A percentile compares a stretch with the other conserved stretches of the same genome.
Evolutionary conservation across 2,329 filamentous ascomycete genomes (phyloP).

Genomic region (Blastomyces gilchristii): DNA sequence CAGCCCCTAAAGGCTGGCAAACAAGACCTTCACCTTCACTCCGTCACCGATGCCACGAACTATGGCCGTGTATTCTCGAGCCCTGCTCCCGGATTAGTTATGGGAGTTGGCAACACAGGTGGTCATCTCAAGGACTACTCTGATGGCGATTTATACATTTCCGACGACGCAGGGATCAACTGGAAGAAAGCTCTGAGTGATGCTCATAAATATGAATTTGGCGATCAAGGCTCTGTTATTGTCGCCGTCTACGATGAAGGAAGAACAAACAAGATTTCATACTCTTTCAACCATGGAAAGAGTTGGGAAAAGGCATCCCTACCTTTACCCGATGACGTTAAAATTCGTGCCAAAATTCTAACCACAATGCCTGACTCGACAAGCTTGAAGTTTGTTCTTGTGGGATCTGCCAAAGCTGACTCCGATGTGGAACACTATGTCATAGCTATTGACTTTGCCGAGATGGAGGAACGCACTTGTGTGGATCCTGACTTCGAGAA

Average conservation of each 20-base stretch:
- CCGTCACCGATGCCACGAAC: slow-evolving; percentile 74
- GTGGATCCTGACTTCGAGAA: slow-evolving; percentile 66
- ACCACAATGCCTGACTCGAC: slow-evolving; percentile 90
- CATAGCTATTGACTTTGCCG: slow-evolving; percentile 73
- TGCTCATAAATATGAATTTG: slow-evolving; percentile 92
- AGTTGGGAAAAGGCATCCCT: slow-evolving; percentile 67
- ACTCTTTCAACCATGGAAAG: slow-evolving; percentile 83
- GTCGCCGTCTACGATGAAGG: slow-evolving; percentile 65
- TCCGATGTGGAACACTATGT: slow-evolving; percentile 47
- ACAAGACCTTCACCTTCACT: slow-evolving; percentile 72
- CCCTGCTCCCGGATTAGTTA: slow-evolving; percentile 80
- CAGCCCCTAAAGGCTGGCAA: slow-evolving; percentile 58
- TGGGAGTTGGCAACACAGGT: slow-evolving; percentile 89
- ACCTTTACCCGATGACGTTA: slow-evolving; percentile 61
- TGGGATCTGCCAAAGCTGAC: slow-evolving; percentile 50
- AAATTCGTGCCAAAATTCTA: slow-evolving; percentile 60
- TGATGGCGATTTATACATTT: slow-evolving; percentile 74
- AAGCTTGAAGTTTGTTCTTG: slow-evolving; percentile 77
- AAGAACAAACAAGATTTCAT: slow-evolving; percentile 53
- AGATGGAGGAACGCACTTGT: slow-evolving; percentile 71
- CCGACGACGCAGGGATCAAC: slow-evolving; percentile 77
- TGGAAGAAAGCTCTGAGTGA: slow-evolving; percentile 67
- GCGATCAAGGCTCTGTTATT: slow-evolving; percentile 81
- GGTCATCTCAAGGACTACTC: slow-evolving; percentile 58
- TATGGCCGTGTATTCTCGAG: slow-evolving; percentile 84